These are phyloP conservation scores for Mangifera indica DNA, from an alignment of 345 rosid species.

Conservation along the genomic window DNA sequence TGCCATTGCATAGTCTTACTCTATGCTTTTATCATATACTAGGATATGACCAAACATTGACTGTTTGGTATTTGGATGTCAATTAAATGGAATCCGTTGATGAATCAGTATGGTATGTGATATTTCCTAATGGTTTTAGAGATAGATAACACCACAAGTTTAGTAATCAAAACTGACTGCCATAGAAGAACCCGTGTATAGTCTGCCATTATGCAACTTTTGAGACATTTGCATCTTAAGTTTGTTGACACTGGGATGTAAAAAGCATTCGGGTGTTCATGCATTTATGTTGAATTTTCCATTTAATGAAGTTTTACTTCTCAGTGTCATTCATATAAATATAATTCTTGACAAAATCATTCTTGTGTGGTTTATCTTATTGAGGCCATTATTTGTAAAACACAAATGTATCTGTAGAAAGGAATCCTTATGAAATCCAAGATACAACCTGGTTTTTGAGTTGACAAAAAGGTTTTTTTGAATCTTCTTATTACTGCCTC, in stretches of 20 bases:
- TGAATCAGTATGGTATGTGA: not conserved
- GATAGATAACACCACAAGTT: no score
- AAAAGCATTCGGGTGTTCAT: not conserved
- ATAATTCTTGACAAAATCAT: not conserved
- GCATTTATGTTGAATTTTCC: not conserved
- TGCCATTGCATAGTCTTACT: no score
- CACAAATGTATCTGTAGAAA: not conserved
- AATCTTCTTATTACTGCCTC: slow-evolving; percentile 1
- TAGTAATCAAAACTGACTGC: not conserved
- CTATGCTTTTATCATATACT: no score
- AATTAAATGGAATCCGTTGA: not conserved
- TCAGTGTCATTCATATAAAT: not conserved
- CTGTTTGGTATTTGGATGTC: no score
- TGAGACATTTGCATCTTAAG: not conserved
- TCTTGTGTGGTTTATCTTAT: not conserved
- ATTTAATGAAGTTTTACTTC: not conserved
- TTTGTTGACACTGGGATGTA: not conserved
- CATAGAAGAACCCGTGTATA: not conserved
- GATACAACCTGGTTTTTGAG: not conserved
- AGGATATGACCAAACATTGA: no score
- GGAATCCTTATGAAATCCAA: not conserved
- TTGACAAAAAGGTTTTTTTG: slow-evolving; percentile 1
- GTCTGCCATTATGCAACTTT: not conserved
- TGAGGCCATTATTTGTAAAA: not conserved
- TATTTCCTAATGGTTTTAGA: not conserved